Percentiles rank a stretch among this genome's conserved stretches.
These are phyloP conservation scores for Prunus armeniaca DNA, from an alignment of 306 rosid species.

Conservation along the genomic window DNA sequence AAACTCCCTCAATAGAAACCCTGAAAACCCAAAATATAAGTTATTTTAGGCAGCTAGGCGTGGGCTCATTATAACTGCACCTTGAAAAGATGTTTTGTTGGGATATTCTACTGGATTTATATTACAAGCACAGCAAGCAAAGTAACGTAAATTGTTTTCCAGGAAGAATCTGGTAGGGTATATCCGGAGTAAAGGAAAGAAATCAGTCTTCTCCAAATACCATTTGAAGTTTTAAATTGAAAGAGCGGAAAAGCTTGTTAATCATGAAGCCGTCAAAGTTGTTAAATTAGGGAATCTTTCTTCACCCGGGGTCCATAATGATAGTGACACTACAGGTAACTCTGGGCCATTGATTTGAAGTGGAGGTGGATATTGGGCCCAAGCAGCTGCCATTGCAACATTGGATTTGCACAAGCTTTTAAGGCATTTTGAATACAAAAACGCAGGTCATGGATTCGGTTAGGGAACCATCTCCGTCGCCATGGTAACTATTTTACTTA, in stretches of 20 bases:
- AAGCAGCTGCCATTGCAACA: background rate
- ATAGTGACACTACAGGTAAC: background rate
- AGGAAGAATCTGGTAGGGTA: background rate
- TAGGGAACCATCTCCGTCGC: no score
- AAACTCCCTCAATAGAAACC: no score
- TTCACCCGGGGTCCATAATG: background rate
- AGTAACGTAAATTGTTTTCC: background rate
- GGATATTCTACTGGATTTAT: background rate
- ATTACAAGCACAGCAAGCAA: no score
- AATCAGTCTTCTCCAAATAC: background rate
- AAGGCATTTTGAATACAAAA: no score
- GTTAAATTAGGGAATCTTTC: background rate
- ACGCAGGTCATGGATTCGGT: no score
- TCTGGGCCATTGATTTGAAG: background rate
- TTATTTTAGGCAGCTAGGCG: background rate
- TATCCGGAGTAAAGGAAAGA: no score
- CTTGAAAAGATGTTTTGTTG: background rate
- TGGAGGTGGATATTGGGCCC: background rate
- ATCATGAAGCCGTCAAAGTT: background rate
- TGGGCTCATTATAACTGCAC: background rate
- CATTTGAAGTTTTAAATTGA: background rate
- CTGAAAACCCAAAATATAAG: no score
- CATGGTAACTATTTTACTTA: no score
- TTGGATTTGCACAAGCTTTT: background rate
- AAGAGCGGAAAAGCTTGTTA: background rate